A percentile compares a stretch with the other conserved stretches of the same genome.
phyloP scores from a whole-genome alignment of 2,329 filamentous ascomycete species.

The Pleoardoris graminearum region DNA sequence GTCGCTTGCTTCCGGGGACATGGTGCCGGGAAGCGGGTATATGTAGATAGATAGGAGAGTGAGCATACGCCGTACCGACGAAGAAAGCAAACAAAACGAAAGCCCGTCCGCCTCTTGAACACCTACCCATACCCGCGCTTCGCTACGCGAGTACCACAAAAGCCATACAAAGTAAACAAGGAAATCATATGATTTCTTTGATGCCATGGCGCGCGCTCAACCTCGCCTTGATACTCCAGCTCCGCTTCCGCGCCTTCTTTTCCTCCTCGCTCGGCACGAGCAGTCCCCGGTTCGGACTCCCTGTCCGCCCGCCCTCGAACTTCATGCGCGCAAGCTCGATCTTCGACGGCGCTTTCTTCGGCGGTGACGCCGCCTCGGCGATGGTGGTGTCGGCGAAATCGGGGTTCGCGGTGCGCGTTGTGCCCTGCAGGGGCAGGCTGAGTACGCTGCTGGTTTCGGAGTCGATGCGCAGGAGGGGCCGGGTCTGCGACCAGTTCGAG shows the following conservation, averaged over 20 bases:
- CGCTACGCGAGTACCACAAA: too few species aligned
- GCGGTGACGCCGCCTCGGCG: slow-evolving; percentile 2
- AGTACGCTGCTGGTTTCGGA: slow-evolving; percentile 23
- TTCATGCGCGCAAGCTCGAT: slow-evolving; percentile 17
- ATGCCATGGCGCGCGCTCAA: slow-evolving; percentile 30
- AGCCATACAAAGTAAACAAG: neutral
- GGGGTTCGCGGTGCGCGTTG: slow-evolving; percentile 10
- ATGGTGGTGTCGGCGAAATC: slow-evolving; percentile 22
- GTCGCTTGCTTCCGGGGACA: neutral
- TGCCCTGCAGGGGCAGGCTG: slow-evolving; percentile 29
- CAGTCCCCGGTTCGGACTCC: slow-evolving; percentile 8
- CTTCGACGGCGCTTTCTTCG: neutral
- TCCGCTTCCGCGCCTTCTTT: slow-evolving; percentile 29
- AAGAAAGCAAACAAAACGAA: too few species aligned
- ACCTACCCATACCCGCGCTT: too few species aligned
- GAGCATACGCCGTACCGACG: neutral
- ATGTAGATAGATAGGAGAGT: neutral
- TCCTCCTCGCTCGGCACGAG: slow-evolving; percentile 16
- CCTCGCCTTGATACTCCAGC: slow-evolving; percentile 34
- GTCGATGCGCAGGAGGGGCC: slow-evolving; percentile 16
- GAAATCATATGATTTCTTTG: slow-evolving; percentile 31
- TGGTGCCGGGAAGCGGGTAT: slow-evolving; percentile 12
- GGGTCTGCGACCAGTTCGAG: slow-evolving; percentile 5
- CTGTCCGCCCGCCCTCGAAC: slow-evolving; percentile 13
- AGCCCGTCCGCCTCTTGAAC: neutral